These are phyloP conservation scores for Mortierella polycephala DNA, from an alignment of 371 early-diverging fungal genomes.

Conservation along the genomic window DNA sequence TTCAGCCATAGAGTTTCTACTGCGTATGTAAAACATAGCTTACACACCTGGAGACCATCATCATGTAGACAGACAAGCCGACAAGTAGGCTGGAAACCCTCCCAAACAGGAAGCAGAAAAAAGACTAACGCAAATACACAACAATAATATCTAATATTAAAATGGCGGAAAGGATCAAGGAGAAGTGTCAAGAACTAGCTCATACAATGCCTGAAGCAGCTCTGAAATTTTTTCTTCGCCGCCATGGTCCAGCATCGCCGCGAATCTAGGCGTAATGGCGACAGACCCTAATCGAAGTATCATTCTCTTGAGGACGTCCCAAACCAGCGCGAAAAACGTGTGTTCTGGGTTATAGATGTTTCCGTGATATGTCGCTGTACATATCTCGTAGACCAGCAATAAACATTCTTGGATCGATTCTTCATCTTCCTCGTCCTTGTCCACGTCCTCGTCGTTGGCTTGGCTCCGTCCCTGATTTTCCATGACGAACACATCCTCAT, in stretches of 20 bases:
- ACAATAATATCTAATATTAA: not conserved
- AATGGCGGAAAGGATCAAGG: not conserved
- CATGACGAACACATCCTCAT: too few relatives aligned
- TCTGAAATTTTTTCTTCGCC: slow-evolving; percentile 38
- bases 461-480: too few relatives aligned
- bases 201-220: slow-evolving; percentile 24
- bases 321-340: slow-evolving; percentile 32
- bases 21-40: slow-evolving; percentile 19
- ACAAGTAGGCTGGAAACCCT: too few relatives aligned
- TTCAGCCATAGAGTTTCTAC: slow-evolving; percentile 69
- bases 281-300: slow-evolving; percentile 27
- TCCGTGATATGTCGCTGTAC: slow-evolving; percentile 24
- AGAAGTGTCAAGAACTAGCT: slow-evolving; percentile 11
- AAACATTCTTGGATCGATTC: slow-evolving; percentile 33
- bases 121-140: not conserved
- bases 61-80: too few relatives aligned
- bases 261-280: slow-evolving; percentile 22
- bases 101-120: too few relatives aligned
- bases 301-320: slow-evolving; percentile 32
- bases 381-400: slow-evolving; percentile 34
- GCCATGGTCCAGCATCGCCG: slow-evolving; percentile 18
- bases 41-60: too few relatives aligned
- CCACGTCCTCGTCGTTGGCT: not conserved
- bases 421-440: slow-evolving; percentile 2
- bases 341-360: slow-evolving; percentile 16